Conservation (phyloP, 305 asterid genomes). For the Fraxinus angustifolia region DNA sequence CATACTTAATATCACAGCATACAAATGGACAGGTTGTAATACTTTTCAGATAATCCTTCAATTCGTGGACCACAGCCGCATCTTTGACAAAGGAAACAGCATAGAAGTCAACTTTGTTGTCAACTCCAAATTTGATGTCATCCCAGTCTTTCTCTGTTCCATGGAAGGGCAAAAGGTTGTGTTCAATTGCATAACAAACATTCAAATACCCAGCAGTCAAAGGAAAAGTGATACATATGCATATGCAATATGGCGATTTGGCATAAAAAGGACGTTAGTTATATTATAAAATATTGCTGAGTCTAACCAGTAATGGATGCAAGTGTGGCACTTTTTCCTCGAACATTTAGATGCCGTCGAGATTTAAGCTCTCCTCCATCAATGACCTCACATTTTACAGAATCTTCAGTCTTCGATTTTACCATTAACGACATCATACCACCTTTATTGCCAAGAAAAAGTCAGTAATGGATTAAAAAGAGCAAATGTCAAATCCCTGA, state of each 20-base stretch:
- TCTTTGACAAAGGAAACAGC: constrained; percentile 97
- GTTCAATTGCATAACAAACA: constrained; percentile 10
- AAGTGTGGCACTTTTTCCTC: constrained; percentile 95
- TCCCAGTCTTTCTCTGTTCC: constrained; percentile 94
- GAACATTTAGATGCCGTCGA: constrained; percentile 87
- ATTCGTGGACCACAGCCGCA: constrained; percentile 90
- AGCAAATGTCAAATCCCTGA: not conserved
- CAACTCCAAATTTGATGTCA: constrained; percentile 94
- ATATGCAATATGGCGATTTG: constrained; percentile 11
- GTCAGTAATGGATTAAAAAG: not conserved
- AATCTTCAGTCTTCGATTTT: constrained; percentile 70
- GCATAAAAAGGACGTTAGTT: not conserved
- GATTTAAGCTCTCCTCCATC: constrained; percentile 99
- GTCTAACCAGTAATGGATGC: constrained; percentile 88
- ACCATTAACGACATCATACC: constrained; percentile 92
- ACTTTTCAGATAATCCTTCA: constrained; percentile 86
- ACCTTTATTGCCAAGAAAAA: constrained; percentile 44
- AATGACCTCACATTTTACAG: constrained; percentile 88
- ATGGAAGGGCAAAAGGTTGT: constrained; percentile 25
- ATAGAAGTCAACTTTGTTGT: constrained; percentile 82
- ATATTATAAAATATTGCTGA: constrained; percentile 12
- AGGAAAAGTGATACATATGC: constrained; percentile 12
- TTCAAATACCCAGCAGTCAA: constrained; percentile 1
- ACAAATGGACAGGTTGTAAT: not conserved
- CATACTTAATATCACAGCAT: not conserved